Percentiles rank a stretch among this genome's conserved stretches.
phyloP scores from a whole-genome alignment of 1,284 basidiomycete species.

The Puccinia hordei region DNA sequence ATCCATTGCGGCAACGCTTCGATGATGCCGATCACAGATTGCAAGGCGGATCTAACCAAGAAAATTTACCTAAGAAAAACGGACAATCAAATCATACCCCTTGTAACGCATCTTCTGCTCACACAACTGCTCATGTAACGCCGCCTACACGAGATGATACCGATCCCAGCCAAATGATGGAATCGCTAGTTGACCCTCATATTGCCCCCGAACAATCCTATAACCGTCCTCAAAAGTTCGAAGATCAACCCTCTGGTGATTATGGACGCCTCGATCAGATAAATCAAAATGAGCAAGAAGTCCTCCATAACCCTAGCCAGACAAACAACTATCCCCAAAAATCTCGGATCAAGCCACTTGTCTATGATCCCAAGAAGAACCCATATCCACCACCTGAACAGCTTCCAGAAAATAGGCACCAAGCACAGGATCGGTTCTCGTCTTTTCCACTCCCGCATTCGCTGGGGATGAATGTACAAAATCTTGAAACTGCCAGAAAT shows the following conservation, averaged over 20 bases:
- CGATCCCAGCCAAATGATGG: slow-evolving; percentile 30
- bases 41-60: not conserved
- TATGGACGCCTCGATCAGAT: not conserved
- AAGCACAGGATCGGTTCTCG: not conserved
- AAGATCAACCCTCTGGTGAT: slow-evolving; percentile 3
- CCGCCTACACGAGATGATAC: slow-evolving; percentile 26
- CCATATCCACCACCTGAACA: slow-evolving; percentile 42
- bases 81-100: not conserved
- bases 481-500: not conserved
- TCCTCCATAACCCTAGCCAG: not conserved
- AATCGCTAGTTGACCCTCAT: slow-evolving; percentile 34
- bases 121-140: not conserved
- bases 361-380: slow-evolving; percentile 44
- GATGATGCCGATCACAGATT: not conserved
- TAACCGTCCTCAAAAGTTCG: not conserved
- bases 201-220: not conserved
- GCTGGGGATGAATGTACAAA: not conserved
- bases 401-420: slow-evolving; percentile 18
- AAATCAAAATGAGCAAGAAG: slow-evolving; percentile 21
- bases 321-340: not conserved
- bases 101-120: not conserved
- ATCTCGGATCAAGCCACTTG: slow-evolving; percentile 20
- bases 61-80: not conserved
- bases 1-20: slow-evolving; percentile 11
- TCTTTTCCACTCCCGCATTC: not conserved